Evolutionary conservation across 495 filamentous ascomycete species (phyloP).

Genomic region (Penicillium robsamsonii): DNA sequence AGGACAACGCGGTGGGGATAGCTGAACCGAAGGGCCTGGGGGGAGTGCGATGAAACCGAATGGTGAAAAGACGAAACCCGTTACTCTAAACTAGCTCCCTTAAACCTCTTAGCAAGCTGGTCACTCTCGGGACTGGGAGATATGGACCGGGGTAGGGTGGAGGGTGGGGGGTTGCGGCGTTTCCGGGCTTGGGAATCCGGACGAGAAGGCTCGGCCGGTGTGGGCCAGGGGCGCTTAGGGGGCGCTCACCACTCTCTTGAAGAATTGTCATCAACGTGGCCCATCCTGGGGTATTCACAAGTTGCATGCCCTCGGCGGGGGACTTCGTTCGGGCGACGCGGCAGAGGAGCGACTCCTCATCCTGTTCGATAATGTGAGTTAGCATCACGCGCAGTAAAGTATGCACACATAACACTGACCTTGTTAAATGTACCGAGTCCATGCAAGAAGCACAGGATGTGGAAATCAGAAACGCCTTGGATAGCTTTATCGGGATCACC

Average conservation of each 20-base stretch:
- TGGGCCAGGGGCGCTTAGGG: conserved; percentile 71
- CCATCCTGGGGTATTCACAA: conserved; percentile 85
- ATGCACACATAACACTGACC: conserved; percentile 49
- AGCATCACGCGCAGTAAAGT: conserved; percentile 14
- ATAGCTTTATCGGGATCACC: conserved; percentile 61
- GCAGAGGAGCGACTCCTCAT: conserved; percentile 85
- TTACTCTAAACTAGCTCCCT: conserved; percentile 90
- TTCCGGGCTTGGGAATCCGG: conserved; percentile 33
- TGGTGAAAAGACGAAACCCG: conserved; percentile 17
- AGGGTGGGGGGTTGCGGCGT: conserved; percentile 27
- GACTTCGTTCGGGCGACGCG: conserved; percentile 77
- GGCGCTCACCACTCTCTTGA: conserved; percentile 93
- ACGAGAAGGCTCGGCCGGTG: conserved; percentile 39
- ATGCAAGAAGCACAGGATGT: conserved; percentile 84
- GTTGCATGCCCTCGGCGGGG: conserved; percentile 70
- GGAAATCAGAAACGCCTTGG: conserved; percentile 82
- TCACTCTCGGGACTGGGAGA: conserved; percentile 56
- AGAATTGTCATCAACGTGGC: conserved; percentile 89
- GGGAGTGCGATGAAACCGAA: conserved; percentile 11
- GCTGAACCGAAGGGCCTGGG: background rate
- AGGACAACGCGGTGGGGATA: background rate
- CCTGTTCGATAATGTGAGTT: conserved; percentile 50
- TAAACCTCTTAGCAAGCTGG: conserved; percentile 97
- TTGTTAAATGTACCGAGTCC: conserved; percentile 76
- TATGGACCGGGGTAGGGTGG: conserved; percentile 34